Percentiles rank a stretch among this genome's conserved stretches.
phyloP scores from a whole-genome alignment of 2,329 filamentous ascomycete species.

The Pseudovirgaria hyperparasitica region DNA sequence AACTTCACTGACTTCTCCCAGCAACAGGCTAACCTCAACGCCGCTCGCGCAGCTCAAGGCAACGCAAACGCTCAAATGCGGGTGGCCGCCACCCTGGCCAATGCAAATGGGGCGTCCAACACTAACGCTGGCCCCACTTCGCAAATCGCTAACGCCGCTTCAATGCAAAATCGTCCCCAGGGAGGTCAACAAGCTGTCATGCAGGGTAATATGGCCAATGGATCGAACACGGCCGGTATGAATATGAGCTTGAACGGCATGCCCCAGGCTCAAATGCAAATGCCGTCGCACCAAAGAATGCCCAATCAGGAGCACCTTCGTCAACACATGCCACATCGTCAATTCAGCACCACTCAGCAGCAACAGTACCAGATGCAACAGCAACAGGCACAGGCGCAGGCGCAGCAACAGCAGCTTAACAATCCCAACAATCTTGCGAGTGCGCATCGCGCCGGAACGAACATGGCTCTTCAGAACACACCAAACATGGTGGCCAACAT shows the following conservation, averaged over 20 bases:
- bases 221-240: conserved; percentile 37
- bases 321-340: conserved; percentile 24
- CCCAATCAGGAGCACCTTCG: conserved; percentile 25
- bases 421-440: conserved; percentile 21
- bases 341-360: conserved; percentile 18
- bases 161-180: conserved; percentile 21
- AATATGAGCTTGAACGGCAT: conserved; percentile 45
- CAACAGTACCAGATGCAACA: conserved; percentile 24
- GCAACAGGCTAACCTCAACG: conserved; percentile 19
- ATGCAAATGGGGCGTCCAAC: conserved; percentile 26
- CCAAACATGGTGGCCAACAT: conserved; percentile 3
- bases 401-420: conserved; percentile 23
- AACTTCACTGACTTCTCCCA: neutral
- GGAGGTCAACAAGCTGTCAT: conserved; percentile 30
- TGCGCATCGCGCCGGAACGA: conserved; percentile 13
- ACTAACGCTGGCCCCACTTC: conserved; percentile 14
- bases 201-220: conserved; percentile 34
- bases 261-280: conserved; percentile 58
- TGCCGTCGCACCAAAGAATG: conserved; percentile 47
- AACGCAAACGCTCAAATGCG: conserved; percentile 24
- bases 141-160: conserved; percentile 16
- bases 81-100: conserved; percentile 22
- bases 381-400: too few relatives aligned
- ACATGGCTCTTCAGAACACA: conserved; percentile 21
- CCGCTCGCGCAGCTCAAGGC: conserved; percentile 14